Evolutionary conservation across 192 early-diverging fungal species (phyloP), one percentile per base, ranked within the genome.

Genomic region (Rhizophagus sp.): DNA sequence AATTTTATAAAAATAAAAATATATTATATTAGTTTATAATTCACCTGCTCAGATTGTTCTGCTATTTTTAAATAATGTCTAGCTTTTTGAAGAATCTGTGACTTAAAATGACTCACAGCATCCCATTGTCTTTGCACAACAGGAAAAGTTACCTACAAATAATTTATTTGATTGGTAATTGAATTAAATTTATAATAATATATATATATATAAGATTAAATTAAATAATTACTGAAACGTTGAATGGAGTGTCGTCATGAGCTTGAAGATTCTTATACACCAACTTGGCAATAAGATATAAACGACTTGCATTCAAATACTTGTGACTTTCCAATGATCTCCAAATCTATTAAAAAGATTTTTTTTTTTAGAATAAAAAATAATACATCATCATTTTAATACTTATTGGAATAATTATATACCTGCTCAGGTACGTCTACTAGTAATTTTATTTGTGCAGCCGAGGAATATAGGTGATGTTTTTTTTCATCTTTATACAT

Each of bases 401-500:
- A 63, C 34, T 17, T 24, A 8, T 36, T 70, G 17, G 17, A 69
- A 10, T 19, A 39, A 39, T 41, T 15, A 19, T 76, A 36, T 85
- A 95, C 94, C 88, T 96, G 95, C 76, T 96, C 95, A 13, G 95
- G 95, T 22, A 94, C 95, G 83, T 95, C 93, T 8, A 94, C 94
- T 39, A 96, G 74, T 9, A 96, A 82, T 74, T 95, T 95, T 66
- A 96, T 93, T 77, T 95, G 90, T 3, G 94, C 93, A 22, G 95
- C 94, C 36, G 91, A 87, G 0, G 89, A 82, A 75, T 95, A 95
- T 10, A 95, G 39, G 10, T 85, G 78, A 64, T 81, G 76, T 76
- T 90, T 88, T 78, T 84, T 87, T 17, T 88, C 87, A 82, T 92
- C 92, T 89, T 64, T 5, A 71, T 65, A 34, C 34, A 44, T 22